Base-by-base conservation (phyloP, 2,329 filamentous ascomycete species). In the Metarhizium brunneum region DNA sequence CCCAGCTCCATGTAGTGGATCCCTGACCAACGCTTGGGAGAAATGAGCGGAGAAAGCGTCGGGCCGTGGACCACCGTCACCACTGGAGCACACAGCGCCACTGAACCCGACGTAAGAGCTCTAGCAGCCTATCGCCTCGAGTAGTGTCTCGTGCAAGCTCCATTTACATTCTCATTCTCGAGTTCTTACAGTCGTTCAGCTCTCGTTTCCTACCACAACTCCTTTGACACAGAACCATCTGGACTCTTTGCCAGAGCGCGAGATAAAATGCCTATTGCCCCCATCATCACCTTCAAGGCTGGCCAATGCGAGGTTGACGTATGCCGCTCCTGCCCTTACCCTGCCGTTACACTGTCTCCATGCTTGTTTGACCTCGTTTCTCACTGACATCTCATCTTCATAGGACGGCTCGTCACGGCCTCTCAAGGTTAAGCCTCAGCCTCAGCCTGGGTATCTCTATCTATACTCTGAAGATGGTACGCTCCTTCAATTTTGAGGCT, bases 231-330 rank as follows among this genome's bases (percentile, higher is more conserved):
- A 47, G 42, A 30, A 29, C 30, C 25, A 20, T 16, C 43, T 18
- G 43, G 38, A 53, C 47, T 35, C n/a, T 36, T 16, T 30, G 36
- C 47, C 47, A 20, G 50, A 51, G 59, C 42, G 59, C 42, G 20
- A 56, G 53, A 20, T 56, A 61, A 58, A 61, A 96, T 96, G 91
- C 90, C 92, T 60, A 85, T 90, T 72, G 71, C 80, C 63, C 91
- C 92, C 36, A 82, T 96, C 68, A 92, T 97, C 70, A 95, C 91
- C 16, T 97, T 97, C 82, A 96, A 96, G 80, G 92, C 92, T 61
- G 92, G 92, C 71, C 83, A 83, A 71, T 97, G 92, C 75, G 85
- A 94, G 54, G 71, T 92, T 58, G 86, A 92, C 70, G 91, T 95
- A 76, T 68, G 87, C 53, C 45, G 54, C 51, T 40, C 45, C 30